Evolutionary conservation across 371 early-diverging fungal species (phyloP), one percentile per base, ranked within the genome.

Genomic region (Parasitella parasitica): DNA sequence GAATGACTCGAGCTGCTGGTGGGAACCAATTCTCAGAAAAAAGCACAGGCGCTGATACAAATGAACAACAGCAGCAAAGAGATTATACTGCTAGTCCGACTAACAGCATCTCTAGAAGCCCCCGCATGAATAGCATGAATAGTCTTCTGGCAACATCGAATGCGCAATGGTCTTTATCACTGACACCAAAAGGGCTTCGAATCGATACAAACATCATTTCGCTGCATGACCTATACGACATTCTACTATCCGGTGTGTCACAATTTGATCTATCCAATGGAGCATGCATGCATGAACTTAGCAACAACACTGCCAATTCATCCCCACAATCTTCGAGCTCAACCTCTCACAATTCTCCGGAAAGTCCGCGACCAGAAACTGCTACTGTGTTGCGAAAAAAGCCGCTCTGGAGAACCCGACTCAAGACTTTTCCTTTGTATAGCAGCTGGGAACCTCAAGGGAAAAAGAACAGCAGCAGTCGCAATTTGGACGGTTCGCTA

Each of bases 181-280:
- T 77, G 0, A 80, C 78, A 8, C 72, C 72, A 15, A 67, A 57
- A 26, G 81, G 81, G 0, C 27, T 80, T 26, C 60, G 77, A 2
- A 72, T 80, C 27, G 78, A 80, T 37, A 80, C 81, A 4, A 70
- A 73, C 13, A 80, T 80, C 24, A 41, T 72, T 12, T 77, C 81
- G 0, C 35, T 80, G 16, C 70, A 75, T 41, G 74, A 75, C 46
- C 39, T 80, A 8, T 74, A 80, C 37, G 71, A 75, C 38, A 73
- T 77, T 38, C 26, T 80, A 13, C 43, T 77, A 12, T 70, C 74
- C 2, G 81, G 81, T 3, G 55, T 77, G 6, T 68, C 74, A 16
- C 74, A 70, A 5, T 61, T 70, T 52, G 69, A 64, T 52, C 38
- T 61, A 16, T 7, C 43, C 8, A 20, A 30, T 24, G 37, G 36